Evolutionary conservation across 352 stramenopile genomes (phyloP).

Genomic region (Phytophthora pluvialis): DNA sequence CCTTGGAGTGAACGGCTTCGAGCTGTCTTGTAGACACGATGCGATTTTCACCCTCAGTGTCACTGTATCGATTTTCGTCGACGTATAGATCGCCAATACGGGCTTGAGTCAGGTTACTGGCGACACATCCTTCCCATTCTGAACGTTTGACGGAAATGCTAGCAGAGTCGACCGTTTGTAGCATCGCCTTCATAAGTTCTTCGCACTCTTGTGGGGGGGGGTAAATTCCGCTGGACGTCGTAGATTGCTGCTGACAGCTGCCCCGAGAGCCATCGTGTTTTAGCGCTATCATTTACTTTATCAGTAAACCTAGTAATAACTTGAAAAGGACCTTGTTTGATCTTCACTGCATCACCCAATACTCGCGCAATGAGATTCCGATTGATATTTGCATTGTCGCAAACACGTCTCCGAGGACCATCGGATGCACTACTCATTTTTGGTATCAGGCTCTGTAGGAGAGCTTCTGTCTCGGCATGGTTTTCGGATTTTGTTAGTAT

Average conservation of each 20-base stretch:
- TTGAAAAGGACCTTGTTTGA: no score
- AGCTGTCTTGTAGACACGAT: conserved; percentile 16
- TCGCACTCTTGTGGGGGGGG: background rate
- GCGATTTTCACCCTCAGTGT: conserved; percentile 1
- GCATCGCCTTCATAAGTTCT: background rate
- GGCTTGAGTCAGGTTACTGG: conserved; percentile 5
- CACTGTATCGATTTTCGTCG: background rate
- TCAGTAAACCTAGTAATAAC: conserved; percentile 15
- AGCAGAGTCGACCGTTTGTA: background rate
- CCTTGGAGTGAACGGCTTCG: conserved; percentile 16
- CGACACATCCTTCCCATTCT: conserved; percentile 6
- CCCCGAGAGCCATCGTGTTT: background rate
- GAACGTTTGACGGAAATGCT: background rate
- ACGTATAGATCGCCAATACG: background rate
- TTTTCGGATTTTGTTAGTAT: conserved; percentile 11
- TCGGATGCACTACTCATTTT: conserved; percentile 14
- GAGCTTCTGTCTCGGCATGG: conserved; percentile 10
- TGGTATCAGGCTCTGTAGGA: background rate
- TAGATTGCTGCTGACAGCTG: conserved; percentile 14
- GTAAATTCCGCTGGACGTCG: conserved; percentile 8
- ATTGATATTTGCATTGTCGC: conserved; percentile 7
- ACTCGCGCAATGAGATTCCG: conserved; percentile 8
- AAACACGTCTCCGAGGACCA: conserved; percentile 9
- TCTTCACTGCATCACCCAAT: background rate
- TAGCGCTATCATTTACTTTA: background rate